Conservation (phyloP, 495 filamentous ascomycete species). For the Aspergillus baeticus region DNA sequence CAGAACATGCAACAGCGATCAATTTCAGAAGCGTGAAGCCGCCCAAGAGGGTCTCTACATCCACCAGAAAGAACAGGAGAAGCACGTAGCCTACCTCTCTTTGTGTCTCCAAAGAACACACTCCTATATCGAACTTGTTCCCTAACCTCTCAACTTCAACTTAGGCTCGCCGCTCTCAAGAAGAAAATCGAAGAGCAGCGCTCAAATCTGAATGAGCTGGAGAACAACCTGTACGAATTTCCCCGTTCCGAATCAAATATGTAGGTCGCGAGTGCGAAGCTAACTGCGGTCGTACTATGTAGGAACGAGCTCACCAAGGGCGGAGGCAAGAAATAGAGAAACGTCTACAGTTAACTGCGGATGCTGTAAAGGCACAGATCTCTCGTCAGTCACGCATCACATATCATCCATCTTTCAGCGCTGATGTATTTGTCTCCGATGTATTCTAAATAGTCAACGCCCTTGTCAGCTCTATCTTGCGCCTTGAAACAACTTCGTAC, state of each 20-base stretch:
- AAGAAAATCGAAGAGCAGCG: slow-evolving; percentile 79
- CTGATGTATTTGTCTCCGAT: slow-evolving; percentile 9
- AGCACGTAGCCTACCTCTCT: slow-evolving; percentile 45
- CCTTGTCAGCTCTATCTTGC: not conserved
- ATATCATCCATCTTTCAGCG: slow-evolving; percentile 10
- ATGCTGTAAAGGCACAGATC: not conserved
- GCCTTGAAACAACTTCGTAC: not conserved
- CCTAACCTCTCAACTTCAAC: not conserved
- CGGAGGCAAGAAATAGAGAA: slow-evolving; percentile 66
- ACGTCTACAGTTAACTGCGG: not conserved
- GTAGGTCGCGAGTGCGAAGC: not conserved
- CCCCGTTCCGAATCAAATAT: slow-evolving; percentile 3
- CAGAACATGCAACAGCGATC: slow-evolving; percentile 57
- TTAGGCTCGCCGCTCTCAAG: slow-evolving; percentile 60
- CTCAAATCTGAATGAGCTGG: slow-evolving; percentile 76
- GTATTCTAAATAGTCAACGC: slow-evolving; percentile 14
- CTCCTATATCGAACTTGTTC: not conserved
- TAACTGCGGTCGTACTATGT: not conserved
- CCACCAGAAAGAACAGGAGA: slow-evolving; percentile 78
- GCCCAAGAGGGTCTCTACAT: slow-evolving; percentile 84
- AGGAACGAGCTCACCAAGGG: slow-evolving; percentile 71
- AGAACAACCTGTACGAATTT: slow-evolving; percentile 72
- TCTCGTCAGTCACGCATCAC: not conserved
- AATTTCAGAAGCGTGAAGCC: slow-evolving; percentile 87
- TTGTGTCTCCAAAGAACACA: not conserved